phyloP scores from a whole-genome alignment of 805 yeast species.

The Brettanomyces sp. region DNA sequence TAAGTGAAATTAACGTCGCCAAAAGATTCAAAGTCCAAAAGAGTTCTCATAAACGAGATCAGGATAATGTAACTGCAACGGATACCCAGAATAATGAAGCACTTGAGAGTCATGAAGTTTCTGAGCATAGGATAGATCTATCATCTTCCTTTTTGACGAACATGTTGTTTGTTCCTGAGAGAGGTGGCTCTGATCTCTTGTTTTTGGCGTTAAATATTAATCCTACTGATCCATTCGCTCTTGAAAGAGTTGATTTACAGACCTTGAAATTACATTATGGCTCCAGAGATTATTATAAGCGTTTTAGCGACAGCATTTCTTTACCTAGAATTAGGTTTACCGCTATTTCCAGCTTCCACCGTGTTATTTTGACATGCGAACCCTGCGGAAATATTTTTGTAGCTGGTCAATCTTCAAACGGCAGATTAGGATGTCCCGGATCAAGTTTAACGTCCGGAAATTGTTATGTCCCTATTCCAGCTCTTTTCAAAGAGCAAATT shows the following conservation, averaged over 20 bases:
- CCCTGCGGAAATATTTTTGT: conserved; percentile 37
- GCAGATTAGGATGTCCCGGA: conserved; percentile 57
- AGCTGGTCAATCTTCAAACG: conserved; percentile 62
- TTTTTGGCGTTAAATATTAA: conserved; percentile 41
- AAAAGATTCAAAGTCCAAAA: not conserved
- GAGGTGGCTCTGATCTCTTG: conserved; percentile 52
- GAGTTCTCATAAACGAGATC: not conserved
- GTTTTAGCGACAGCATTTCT: conserved; percentile 18
- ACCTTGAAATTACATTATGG: conserved; percentile 18
- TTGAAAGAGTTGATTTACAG: conserved; percentile 8
- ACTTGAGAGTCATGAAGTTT: conserved; percentile 1
- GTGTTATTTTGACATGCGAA: conserved; percentile 47
- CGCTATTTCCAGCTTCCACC: conserved; percentile 55
- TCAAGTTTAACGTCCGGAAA: conserved; percentile 17
- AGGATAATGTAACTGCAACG: not conserved
- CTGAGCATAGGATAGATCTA: conserved; percentile 1
- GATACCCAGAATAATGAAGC: not conserved
- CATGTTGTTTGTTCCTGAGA: conserved; percentile 2
- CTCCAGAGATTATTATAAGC: conserved; percentile 9
- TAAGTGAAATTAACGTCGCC: not conserved
- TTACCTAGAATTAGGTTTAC: conserved; percentile 40
- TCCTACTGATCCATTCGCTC: conserved; percentile 4
- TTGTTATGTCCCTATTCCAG: conserved; percentile 30
- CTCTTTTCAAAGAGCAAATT: conserved; percentile 16
- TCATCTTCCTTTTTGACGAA: not conserved